Evolutionary conservation across 768 basidiomycete species (phyloP), one percentile per base, ranked within the genome.

Genomic region (Lactarius evosmus): DNA sequence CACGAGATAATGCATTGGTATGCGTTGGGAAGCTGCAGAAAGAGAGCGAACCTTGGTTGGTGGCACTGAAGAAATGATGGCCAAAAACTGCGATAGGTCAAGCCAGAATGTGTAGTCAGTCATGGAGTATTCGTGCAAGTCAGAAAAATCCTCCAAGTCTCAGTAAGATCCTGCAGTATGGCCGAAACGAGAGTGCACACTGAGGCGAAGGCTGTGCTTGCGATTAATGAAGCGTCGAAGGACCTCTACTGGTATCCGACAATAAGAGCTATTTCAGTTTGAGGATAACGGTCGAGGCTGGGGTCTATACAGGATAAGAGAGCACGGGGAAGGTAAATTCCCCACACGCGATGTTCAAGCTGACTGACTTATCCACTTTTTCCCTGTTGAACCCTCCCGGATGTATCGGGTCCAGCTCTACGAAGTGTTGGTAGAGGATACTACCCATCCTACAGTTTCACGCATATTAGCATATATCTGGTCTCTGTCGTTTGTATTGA

Each of bases 81-180:
- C 82, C 61, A 87, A 71, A 64, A 77, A 83, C 62, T 86, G 78
- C 86, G 86, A 89, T 6, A 88, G 70, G 70, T 90, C 88, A 40
- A 83, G 70, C 88, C 88, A 90, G 74, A 89, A 90, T 0, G 75
- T 75, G 69, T 85, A 85, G 60, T 82, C 75, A 66, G 85, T 80
- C 11, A 88, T 79, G 8, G 89, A 90, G 70, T 89, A 89, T 62
- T 78, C 77, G 71, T 88, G 85, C 2, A 90, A 76, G 49, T 87
- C 87, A 68, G 85, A 77, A 66, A 84, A 89, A 69, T 86, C 78
- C 71, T 78, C 88, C 90, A 66, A 25, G 49, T 33, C 14, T 56
- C 19, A 17, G 29, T 19, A 56, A 54, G 51, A 29, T 27, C 22
- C 27, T 12, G 46, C 34, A 38, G 29, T 32, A 22, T n/a, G 38